These are phyloP conservation scores for Geotrichum phurueaensis DNA, from an alignment of 1,139 yeast genomes.

Conservation along the genomic window DNA sequence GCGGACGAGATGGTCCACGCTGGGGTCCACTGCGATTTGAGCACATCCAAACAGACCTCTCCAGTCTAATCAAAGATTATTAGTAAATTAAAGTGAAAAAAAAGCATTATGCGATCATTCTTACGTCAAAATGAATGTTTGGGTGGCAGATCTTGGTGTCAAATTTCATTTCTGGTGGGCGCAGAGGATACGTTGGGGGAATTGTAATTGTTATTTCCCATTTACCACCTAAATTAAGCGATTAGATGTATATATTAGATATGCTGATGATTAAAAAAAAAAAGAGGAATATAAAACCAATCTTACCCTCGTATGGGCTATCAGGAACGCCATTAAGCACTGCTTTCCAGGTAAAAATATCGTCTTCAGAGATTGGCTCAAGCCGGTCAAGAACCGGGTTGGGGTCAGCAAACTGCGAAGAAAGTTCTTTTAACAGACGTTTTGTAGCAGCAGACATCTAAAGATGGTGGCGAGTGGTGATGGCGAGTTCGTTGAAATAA, in stretches of 20 bases:
- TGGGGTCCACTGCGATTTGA: constrained; percentile 73
- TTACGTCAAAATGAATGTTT: constrained; percentile 50
- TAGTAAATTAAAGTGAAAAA: neutral
- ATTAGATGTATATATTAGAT: neutral
- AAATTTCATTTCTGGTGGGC: constrained; percentile 63
- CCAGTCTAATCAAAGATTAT: constrained; percentile 44
- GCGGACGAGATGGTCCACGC: constrained; percentile 76
- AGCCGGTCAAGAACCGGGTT: constrained; percentile 36
- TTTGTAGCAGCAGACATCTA: constrained; percentile 31
- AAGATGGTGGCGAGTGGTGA: neutral
- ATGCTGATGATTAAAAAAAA: neutral
- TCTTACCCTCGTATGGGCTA: constrained; percentile 40
- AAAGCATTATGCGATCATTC: constrained; percentile 17
- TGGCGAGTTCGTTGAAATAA: neutral
- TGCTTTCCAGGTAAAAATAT: constrained; percentile 56
- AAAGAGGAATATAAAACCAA: neutral
- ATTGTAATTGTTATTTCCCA: constrained; percentile 54
- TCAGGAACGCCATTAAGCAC: constrained; percentile 52
- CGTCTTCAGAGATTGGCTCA: constrained; percentile 44
- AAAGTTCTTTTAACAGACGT: constrained; percentile 45
- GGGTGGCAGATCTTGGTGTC: constrained; percentile 61
- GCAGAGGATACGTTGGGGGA: constrained; percentile 56
- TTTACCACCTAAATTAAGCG: constrained; percentile 38
- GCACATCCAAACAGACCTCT: constrained; percentile 78
- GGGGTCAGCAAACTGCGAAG: constrained; percentile 37